phyloP scores from a whole-genome alignment of 164 flowering plant genomes.

The Dillenia turbinata region DNA sequence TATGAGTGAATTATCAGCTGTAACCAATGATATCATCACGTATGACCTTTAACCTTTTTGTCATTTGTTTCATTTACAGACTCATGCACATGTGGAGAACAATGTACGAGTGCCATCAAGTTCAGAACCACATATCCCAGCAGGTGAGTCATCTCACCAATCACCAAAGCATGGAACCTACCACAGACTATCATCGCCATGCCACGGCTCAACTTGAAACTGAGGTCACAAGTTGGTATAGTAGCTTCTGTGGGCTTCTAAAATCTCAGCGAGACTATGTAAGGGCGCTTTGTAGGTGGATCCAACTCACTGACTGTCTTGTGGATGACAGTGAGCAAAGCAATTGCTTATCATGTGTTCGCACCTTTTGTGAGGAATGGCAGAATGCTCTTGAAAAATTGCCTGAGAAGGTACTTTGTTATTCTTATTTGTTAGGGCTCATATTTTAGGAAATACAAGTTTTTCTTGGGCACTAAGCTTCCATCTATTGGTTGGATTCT shows the following conservation, averaged over 20 bases:
- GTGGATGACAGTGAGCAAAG: constrained; percentile 27
- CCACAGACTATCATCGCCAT: constrained; percentile 55
- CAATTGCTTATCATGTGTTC: constrained; percentile 28
- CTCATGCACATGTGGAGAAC: constrained; percentile 74
- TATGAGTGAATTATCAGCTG: too few species aligned
- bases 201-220: constrained; percentile 65
- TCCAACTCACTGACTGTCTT: constrained; percentile 43
- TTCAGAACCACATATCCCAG: constrained; percentile 63
- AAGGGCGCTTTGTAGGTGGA: constrained; percentile 54
- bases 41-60: not conserved
- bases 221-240: constrained; percentile 64
- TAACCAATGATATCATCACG: too few species aligned
- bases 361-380: constrained; percentile 59
- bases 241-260: constrained; percentile 53
- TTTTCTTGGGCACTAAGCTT: too few species aligned
- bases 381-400: constrained; percentile 48
- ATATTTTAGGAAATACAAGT: too few species aligned
- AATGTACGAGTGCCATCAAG: constrained; percentile 75
- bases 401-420: constrained; percentile 56
- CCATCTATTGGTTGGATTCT: too few species aligned
- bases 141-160: constrained; percentile 46
- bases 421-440: not conserved
- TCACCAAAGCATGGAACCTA: constrained; percentile 45
- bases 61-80: constrained; percentile 30
- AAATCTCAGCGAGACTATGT: constrained; percentile 58